These are phyloP conservation scores for Yarrowia sp. DNA, from an alignment of 805 yeast species.

Conservation along the genomic window DNA sequence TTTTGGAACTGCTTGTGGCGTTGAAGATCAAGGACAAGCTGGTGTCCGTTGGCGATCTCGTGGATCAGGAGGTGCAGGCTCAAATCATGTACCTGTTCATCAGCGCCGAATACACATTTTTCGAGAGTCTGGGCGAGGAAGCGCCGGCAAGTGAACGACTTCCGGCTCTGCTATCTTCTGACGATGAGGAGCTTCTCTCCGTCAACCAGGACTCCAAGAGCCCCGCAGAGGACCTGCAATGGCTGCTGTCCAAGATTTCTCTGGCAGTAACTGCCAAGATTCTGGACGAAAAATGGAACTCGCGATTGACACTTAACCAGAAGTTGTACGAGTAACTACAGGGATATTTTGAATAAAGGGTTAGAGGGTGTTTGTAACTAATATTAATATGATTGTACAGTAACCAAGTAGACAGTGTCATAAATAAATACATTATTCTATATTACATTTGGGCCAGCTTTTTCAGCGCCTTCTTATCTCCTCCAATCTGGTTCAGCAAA, in stretches of 20 bases:
- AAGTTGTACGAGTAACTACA: not conserved
- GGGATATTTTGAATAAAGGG: not conserved
- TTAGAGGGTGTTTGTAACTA: not conserved
- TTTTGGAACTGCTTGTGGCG: slow-evolving; percentile 1
- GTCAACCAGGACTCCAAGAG: not conserved
- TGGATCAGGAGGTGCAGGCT: not conserved
- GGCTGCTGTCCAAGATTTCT: not conserved
- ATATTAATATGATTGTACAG: not conserved
- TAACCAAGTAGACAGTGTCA: not conserved
- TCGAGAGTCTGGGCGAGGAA: not conserved
- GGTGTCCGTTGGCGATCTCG: not conserved
- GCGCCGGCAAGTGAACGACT: slow-evolving; percentile 1
- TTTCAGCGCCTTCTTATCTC: not conserved
- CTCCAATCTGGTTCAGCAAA: slow-evolving; percentile 16
- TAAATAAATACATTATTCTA: slow-evolving; percentile 1
- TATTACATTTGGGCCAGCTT: not conserved
- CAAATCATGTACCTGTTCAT: slow-evolving; percentile 10
- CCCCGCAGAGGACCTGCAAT: slow-evolving; percentile 9
- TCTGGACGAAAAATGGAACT: slow-evolving; percentile 23
- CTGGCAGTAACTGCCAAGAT: slow-evolving; percentile 8
- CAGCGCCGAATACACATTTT: slow-evolving; percentile 8
- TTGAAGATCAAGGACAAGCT: slow-evolving; percentile 16
- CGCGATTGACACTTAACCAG: slow-evolving; percentile 10
- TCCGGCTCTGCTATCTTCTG: not conserved
- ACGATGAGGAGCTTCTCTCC: not conserved